Conservation (phyloP, 2,329 filamentous ascomycete species). For the Rosellinia necatrix region DNA sequence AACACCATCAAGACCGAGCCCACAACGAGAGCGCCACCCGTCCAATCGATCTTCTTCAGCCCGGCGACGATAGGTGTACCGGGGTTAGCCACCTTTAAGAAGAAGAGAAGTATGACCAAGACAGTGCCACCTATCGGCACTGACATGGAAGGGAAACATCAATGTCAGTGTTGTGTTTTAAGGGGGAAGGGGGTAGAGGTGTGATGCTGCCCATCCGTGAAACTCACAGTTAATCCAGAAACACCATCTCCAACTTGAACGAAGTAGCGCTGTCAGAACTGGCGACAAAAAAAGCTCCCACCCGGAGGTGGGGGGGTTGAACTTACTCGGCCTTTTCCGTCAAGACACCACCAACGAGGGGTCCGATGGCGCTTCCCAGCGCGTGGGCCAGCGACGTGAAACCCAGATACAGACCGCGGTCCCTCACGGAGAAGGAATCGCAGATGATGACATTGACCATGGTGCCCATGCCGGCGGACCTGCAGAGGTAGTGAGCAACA, state of each 20-base stretch:
- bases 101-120: slow-evolving; percentile 63
- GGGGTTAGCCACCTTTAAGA: slow-evolving; percentile 70
- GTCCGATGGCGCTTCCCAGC: slow-evolving; percentile 9
- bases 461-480: slow-evolving; percentile 6
- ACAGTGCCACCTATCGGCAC: slow-evolving; percentile 58
- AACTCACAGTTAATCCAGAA: slow-evolving; percentile 56
- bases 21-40: slow-evolving; percentile 65
- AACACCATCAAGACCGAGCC: slow-evolving; percentile 71
- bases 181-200: not conserved
- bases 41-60: slow-evolving; percentile 64
- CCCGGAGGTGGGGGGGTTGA: not conserved
- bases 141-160: slow-evolving; percentile 18
- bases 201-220: slow-evolving; percentile 31
- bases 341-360: slow-evolving; percentile 14
- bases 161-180: slow-evolving; percentile 4
- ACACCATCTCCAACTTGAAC: slow-evolving; percentile 40
- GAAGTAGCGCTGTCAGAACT: slow-evolving; percentile 3
- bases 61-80: slow-evolving; percentile 65
- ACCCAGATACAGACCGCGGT: slow-evolving; percentile 13
- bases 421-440: slow-evolving; percentile 13
- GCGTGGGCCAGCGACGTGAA: slow-evolving; percentile 2
- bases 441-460: slow-evolving; percentile 17
- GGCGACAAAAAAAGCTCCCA: not conserved
- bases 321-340: slow-evolving; percentile 10
- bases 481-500: slow-evolving; percentile 7